Conservation (phyloP, 2,329 filamentous ascomycete genomes). For the Parasarocladium wereldwijsianum region DNA sequence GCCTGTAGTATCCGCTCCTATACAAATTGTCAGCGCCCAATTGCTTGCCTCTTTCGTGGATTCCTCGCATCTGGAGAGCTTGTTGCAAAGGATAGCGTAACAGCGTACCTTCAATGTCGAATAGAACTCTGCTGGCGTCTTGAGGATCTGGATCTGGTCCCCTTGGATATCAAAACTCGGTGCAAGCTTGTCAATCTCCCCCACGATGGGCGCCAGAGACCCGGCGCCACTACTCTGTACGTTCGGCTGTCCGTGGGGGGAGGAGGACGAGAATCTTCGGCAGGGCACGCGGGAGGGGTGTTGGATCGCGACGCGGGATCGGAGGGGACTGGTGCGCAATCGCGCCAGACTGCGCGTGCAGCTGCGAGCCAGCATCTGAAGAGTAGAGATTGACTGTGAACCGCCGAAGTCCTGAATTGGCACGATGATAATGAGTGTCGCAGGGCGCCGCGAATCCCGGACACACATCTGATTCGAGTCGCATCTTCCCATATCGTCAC, state of each 20-base stretch:
- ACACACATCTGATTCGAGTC: no score
- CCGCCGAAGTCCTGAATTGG: no score
- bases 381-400: no score
- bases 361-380: slow-evolving; percentile 20
- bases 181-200: slow-evolving; percentile 74
- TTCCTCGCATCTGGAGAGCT: not conserved
- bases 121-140: slow-evolving; percentile 80
- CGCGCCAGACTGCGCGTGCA: slow-evolving; percentile 18
- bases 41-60: not conserved
- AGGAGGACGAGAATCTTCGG: slow-evolving; percentile 18
- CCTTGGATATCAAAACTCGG: slow-evolving; percentile 81
- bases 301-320: slow-evolving; percentile 10
- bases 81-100: not conserved
- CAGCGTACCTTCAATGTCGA: slow-evolving; percentile 65
- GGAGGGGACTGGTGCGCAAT: slow-evolving; percentile 2
- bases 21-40: not conserved
- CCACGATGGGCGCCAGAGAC: slow-evolving; percentile 38
- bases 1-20: slow-evolving; percentile 72
- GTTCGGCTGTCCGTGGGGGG: slow-evolving; percentile 15
- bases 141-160: slow-evolving; percentile 65
- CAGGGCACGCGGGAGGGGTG: slow-evolving; percentile 18
- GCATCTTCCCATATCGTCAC: no score
- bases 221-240: slow-evolving; percentile 15
- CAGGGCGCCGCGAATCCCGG: no score
- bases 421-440: no score